Base-by-base conservation (phyloP, 177 flowering plant genomes). In the Vitis hybrid region DNA sequence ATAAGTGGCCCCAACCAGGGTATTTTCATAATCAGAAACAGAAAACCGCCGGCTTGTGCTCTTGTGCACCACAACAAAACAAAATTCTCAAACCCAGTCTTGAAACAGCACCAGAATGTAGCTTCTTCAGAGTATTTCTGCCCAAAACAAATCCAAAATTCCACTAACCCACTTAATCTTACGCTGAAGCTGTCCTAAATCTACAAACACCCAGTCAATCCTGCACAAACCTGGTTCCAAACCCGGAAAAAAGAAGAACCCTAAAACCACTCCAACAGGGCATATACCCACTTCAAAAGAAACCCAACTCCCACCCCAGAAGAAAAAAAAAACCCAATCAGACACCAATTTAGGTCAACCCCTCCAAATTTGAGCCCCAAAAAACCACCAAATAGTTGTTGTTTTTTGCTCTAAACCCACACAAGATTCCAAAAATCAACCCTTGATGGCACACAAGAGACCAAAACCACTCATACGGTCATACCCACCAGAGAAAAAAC, bases 271-370 rank as follows among this genome's bases (percentile, higher is more conserved):
- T 65, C 45, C 72, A 69, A 51, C 55, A 66, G 21, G 14, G 30
- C 66, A 58, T 21, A 52, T 2, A 72, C 61, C 70, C 65, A 58
- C 65, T 59, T 45, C 45, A 51, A 13, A 30, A 57, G 9, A 39
- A 15, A 45, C 56, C 39, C 51, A 66, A 64, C 69, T 55, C 54
- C 18, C 62, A 66, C 57, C 50, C 66, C 72, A 59, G 66, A 68
- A 62, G 51, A 48, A 17, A 19, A 56, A 30, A 6, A 30, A 48
- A 58, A 34, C 18, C 18, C 7, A 72, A 65, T 61, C 61, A 65
- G 63, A 76, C 81, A 69, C 57, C 14, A 68, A 54, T 65, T 79
- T 79, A 75, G 79, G 81, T 81, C 83, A 84, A 81, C 84, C 67
- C 73, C 76, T 62, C 74, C 80, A 76, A 66, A 5, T 59, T 57